These are phyloP conservation scores for Pseudomonodictys pantanalensis DNA, from an alignment of 495 filamentous ascomycete genomes.

Conservation along the genomic window DNA sequence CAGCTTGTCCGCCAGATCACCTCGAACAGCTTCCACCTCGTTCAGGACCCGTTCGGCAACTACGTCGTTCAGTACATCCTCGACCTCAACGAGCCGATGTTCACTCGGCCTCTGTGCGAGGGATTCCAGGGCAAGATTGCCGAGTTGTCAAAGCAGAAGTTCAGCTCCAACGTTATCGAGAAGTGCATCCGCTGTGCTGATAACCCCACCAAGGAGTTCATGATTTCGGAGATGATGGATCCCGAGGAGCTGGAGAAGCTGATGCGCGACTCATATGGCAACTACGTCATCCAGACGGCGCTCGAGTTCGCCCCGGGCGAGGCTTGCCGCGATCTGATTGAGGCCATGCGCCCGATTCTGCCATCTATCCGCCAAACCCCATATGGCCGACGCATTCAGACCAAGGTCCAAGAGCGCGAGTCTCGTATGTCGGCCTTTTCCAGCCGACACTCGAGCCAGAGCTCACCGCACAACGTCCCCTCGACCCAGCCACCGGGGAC, in stretches of 20 bases:
- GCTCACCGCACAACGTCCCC: constrained; percentile 26
- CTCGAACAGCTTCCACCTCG: constrained; percentile 70
- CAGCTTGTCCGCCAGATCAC: constrained; percentile 85
- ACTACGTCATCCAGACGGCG: constrained; percentile 97
- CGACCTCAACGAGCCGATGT: constrained; percentile 76
- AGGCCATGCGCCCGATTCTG: constrained; percentile 78
- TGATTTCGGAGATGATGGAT: constrained; percentile 78
- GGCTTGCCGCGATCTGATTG: constrained; percentile 54
- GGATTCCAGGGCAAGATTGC: constrained; percentile 72
- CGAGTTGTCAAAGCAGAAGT: constrained; percentile 89
- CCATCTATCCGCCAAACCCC: constrained; percentile 81
- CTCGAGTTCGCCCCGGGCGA: constrained; percentile 31
- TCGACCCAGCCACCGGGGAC: constrained; percentile 26
- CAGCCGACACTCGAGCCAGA: constrained; percentile 27
- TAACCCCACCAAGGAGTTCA: constrained; percentile 63
- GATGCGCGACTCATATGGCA: constrained; percentile 86
- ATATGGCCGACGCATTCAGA: constrained; percentile 86
- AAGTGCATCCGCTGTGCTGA: constrained; percentile 88
- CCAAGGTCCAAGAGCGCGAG: constrained; percentile 63
- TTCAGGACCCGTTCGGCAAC: constrained; percentile 96
- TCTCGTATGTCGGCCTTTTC: constrained; percentile 24
- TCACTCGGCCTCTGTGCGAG: constrained; percentile 79
- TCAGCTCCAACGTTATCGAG: constrained; percentile 98
- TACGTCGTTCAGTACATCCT: constrained; percentile 99
- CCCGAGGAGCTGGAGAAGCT: constrained; percentile 77